phyloP scores from a whole-genome alignment of 2,329 filamentous ascomycete species.

The Pseudogymnoascus sp. region DNA sequence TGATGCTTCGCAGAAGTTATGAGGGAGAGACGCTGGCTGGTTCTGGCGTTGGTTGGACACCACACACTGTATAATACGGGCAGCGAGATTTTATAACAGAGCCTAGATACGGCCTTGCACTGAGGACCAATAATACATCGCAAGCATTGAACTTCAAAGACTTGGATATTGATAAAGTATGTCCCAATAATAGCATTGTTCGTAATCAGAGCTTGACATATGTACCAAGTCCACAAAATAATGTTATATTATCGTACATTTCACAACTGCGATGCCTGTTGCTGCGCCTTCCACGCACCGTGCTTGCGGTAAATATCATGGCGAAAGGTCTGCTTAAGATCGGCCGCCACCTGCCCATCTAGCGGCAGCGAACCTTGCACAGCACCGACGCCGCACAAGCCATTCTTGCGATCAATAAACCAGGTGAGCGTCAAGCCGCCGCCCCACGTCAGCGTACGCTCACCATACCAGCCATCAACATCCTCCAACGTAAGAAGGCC shows the following conservation, averaged over 20 bases:
- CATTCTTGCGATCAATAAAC: conserved; percentile 44
- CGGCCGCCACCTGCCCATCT: conserved; percentile 20
- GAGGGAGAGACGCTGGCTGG: neutral
- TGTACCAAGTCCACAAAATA: too few species aligned
- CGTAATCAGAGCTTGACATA: too few species aligned
- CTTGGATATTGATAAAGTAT: too few species aligned
- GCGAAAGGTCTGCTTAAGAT: conserved; percentile 38
- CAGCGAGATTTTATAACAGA: neutral
- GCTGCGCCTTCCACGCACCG: conserved; percentile 26
- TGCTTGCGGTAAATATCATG: conserved; percentile 36
- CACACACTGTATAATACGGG: neutral
- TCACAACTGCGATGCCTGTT: too few species aligned
- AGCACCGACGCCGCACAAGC: conserved; percentile 37
- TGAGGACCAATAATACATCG: neutral
- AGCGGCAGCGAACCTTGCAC: conserved; percentile 34
- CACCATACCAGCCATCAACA: conserved; percentile 37
- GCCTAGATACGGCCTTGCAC: neutral
- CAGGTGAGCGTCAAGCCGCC: conserved; percentile 40
- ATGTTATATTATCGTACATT: too few species aligned
- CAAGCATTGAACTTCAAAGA: too few species aligned
- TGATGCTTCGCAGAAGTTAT: neutral
- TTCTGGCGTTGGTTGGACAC: neutral
- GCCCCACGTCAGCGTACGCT: conserved; percentile 39
- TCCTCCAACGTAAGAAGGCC: conserved; percentile 36
- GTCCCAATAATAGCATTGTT: too few species aligned